Conservation (phyloP, 495 filamentous ascomycete genomes). For the Pyronema domesticum region DNA sequence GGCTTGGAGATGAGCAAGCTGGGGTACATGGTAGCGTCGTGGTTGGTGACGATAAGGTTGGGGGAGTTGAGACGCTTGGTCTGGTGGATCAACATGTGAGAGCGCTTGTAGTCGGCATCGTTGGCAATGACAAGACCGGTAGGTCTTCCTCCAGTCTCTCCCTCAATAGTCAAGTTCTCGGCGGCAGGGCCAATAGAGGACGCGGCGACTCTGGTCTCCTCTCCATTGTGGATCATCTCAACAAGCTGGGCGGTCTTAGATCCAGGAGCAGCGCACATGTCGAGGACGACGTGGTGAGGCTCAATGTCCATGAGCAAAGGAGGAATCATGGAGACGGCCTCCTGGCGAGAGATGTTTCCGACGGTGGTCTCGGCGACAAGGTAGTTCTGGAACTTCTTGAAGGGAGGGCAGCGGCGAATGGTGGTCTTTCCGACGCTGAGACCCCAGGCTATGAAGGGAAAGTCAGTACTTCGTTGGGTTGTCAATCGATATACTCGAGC, state of each 20-base stretch:
- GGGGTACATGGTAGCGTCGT: constrained; percentile 92
- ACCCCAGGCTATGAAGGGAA: constrained; percentile 45
- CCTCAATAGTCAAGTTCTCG: constrained; percentile 23
- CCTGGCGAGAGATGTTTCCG: constrained; percentile 92
- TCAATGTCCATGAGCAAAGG: constrained; percentile 79
- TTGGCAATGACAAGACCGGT: constrained; percentile 89
- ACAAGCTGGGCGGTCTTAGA: constrained; percentile 92
- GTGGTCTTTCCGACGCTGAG: constrained; percentile 95
- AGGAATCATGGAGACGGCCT: constrained; percentile 96
- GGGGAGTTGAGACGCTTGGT: constrained; percentile 92
- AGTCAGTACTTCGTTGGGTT: not conserved
- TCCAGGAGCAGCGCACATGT: constrained; percentile 90
- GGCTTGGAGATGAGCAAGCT: constrained; percentile 43
- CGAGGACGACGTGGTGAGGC: constrained; percentile 79
- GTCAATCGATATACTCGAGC: not conserved
- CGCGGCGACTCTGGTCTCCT: constrained; percentile 61
- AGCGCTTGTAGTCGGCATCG: constrained; percentile 84
- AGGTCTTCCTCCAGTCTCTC: constrained; percentile 42
- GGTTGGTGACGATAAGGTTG: constrained; percentile 92
- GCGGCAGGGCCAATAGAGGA: constrained; percentile 37
- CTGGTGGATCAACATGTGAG: constrained; percentile 92
- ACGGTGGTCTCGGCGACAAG: constrained; percentile 93
- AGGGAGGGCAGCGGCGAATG: constrained; percentile 75
- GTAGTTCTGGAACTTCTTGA: constrained; percentile 90
- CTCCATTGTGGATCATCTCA: constrained; percentile 80